Conservation (phyloP, 148 eudicot species). For the Vaccinium macrocarpon region DNA sequence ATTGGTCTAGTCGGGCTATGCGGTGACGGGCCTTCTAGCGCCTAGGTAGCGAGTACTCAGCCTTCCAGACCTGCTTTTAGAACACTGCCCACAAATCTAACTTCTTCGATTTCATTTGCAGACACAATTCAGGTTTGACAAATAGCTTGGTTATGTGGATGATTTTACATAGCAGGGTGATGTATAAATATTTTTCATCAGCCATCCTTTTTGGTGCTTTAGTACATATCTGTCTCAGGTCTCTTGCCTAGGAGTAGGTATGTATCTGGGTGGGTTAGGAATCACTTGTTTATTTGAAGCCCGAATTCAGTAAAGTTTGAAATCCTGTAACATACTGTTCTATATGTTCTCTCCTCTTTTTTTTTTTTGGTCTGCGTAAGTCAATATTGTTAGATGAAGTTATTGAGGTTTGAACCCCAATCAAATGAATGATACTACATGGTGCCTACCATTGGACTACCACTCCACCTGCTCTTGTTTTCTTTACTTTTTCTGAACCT, state of each 20-base stretch:
- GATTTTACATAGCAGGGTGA: neutral
- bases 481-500: neutral
- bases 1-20: no score
- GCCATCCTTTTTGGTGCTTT: neutral
- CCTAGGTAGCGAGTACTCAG: no score
- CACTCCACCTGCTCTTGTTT: neutral
- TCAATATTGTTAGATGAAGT: no score
- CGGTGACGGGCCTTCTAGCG: no score
- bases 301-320: neutral
- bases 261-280: neutral
- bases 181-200: neutral
- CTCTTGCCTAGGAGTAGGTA: neutral
- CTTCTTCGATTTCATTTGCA: neutral
- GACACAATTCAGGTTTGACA: neutral
- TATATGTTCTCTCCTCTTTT: neutral
- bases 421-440: no score
- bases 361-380: no score
- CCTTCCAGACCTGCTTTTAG: no score
- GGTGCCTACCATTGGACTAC: no score
- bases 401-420: no score
- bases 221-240: neutral
- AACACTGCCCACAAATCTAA: neutral
- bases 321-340: neutral
- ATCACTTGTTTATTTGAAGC: neutral
- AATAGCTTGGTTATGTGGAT: neutral